Conservation (phyloP, 257 asterid species). For the Solanum sejunctum region DNA sequence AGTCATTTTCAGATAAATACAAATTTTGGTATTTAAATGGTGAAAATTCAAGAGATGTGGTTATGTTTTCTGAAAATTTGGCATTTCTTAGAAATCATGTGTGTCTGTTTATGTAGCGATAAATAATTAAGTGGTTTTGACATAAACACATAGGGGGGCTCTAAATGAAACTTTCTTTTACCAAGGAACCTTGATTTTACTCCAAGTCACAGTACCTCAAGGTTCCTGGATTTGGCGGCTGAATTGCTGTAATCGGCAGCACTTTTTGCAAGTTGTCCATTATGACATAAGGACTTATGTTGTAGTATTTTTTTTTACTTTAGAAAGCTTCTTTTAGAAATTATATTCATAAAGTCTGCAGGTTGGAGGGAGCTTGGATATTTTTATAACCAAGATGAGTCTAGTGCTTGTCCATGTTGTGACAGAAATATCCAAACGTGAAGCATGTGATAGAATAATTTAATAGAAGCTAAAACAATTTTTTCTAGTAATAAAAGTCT, state of each 20-base stretch:
- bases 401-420: neutral
- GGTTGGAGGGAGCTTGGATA: neutral
- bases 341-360: neutral
- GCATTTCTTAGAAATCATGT: neutral
- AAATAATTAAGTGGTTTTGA: neutral
- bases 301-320: neutral
- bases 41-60: too few relatives aligned
- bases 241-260: neutral
- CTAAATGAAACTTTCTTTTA: neutral
- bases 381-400: neutral
- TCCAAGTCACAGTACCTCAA: neutral
- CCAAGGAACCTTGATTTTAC: neutral
- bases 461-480: neutral
- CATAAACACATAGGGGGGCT: neutral
- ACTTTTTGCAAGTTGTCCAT: neutral
- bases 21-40: too few relatives aligned
- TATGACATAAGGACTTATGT: neutral
- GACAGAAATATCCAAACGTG: neutral
- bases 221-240: too few relatives aligned
- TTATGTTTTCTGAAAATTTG: neutral
- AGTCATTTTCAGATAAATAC: too few relatives aligned
- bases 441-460: neutral
- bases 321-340: neutral
- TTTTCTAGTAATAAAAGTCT: neutral
- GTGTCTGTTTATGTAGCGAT: neutral